phyloP scores from a whole-genome alignment of 73 alveolate genomes.

The Uronychia binucleata region DNA sequence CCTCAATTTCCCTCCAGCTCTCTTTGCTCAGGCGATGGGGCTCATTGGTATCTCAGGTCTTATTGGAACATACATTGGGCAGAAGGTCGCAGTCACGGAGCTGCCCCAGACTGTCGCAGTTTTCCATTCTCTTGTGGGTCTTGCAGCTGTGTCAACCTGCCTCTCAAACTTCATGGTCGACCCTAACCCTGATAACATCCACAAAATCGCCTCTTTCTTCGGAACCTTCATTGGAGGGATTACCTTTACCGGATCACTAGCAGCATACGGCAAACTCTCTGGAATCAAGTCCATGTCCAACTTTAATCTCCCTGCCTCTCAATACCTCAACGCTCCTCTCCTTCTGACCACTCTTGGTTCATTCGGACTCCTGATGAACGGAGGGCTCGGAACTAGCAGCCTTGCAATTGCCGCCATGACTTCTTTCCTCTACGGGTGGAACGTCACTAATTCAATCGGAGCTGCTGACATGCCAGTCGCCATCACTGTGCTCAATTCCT shows the following conservation, averaged over 20 bases:
- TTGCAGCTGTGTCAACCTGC: constrained; percentile 67
- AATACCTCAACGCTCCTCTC: not conserved
- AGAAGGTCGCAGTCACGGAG: constrained; percentile 49
- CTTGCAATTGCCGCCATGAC: constrained; percentile 62
- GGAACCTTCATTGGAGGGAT: constrained; percentile 68
- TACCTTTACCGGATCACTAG: constrained; percentile 54
- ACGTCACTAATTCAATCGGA: constrained; percentile 79
- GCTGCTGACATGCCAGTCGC: constrained; percentile 96
- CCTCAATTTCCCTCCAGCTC: constrained; percentile 22
- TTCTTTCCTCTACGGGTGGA: constrained; percentile 59
- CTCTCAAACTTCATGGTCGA: constrained; percentile 29
- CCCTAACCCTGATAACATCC: constrained; percentile 7
- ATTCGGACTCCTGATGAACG: not conserved
- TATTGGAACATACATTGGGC: constrained; percentile 15
- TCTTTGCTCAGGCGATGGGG: constrained; percentile 5
- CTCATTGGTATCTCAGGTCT: constrained; percentile 7
- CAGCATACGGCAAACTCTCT: not conserved
- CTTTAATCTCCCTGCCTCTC: not conserved
- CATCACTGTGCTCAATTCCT: constrained; percentile 78
- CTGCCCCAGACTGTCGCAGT: constrained; percentile 64
- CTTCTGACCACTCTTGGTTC: not conserved
- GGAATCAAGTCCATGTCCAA: not conserved
- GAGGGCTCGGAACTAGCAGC: constrained; percentile 55
- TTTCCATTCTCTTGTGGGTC: constrained; percentile 67
- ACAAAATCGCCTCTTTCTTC: constrained; percentile 46